These are phyloP conservation scores for Gossypium rotundifolium DNA, from an alignment of 345 rosid genomes.

Conservation along the genomic window DNA sequence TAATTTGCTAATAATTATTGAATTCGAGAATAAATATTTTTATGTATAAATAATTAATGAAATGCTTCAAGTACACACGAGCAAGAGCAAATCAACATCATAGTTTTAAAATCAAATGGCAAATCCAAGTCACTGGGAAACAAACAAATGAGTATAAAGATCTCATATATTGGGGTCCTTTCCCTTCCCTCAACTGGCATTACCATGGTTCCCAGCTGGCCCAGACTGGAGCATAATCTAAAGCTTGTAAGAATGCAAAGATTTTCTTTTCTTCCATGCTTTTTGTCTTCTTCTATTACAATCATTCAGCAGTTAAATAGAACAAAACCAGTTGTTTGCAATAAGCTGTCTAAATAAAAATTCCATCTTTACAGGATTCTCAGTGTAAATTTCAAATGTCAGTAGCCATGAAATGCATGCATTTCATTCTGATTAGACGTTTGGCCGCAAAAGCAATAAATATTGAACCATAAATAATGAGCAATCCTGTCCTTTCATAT, in stretches of 20 bases:
- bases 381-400: neutral
- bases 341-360: neutral
- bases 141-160: neutral
- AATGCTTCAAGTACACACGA: neutral
- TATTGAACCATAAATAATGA: too few relatives aligned
- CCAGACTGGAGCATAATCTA: neutral
- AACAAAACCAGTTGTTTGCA: neutral
- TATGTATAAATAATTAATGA: too few relatives aligned
- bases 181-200: too few relatives aligned
- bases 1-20: too few relatives aligned
- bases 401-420: neutral
- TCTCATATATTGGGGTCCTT: too few relatives aligned
- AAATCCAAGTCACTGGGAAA: neutral
- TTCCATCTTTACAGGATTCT: neutral
- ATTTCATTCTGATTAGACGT: neutral
- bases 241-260: neutral
- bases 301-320: conserved; percentile 2
- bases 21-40: too few relatives aligned
- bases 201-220: conserved; percentile 2
- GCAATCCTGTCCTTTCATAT: too few relatives aligned
- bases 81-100: neutral
- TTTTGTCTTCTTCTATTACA: neutral
- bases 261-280: neutral
- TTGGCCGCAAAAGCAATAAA: neutral
- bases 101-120: neutral